A percentile compares a stretch with the other conserved stretches of the same genome.
phyloP scores from a whole-genome alignment of 768 basidiomycete species.

The Gautieria morchelliformis region DNA sequence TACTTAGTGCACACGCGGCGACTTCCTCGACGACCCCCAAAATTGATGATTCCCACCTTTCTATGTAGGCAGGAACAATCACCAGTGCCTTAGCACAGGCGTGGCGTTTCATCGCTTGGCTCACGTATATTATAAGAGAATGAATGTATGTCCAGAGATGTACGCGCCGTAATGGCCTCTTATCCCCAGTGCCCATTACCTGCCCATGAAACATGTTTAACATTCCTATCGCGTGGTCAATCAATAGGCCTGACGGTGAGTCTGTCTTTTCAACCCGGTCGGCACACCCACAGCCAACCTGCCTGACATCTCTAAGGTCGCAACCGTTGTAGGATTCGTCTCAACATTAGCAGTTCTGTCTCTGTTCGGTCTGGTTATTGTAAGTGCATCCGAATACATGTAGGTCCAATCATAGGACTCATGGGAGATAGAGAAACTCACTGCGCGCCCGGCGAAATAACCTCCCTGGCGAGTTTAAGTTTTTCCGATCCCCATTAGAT shows the following conservation, averaged over 20 bases:
- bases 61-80: too few relatives aligned
- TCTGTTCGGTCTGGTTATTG: conserved; percentile 24
- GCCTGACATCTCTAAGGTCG: conserved; percentile 18
- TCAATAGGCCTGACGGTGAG: conserved; percentile 28
- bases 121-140: too few relatives aligned
- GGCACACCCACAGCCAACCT: not conserved
- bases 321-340: conserved; percentile 26
- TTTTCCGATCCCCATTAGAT: conserved; percentile 30
- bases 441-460: conserved; percentile 17
- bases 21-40: too few relatives aligned
- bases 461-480: conserved; percentile 13
- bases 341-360: conserved; percentile 25
- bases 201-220: not conserved
- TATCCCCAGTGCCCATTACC: not conserved
- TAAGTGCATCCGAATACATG: conserved; percentile 10
- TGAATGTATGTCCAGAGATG: too few relatives aligned
- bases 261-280: not conserved
- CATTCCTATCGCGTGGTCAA: conserved; percentile 24
- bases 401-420: not conserved
- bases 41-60: too few relatives aligned
- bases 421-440: conserved; percentile 18
- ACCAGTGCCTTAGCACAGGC: too few relatives aligned
- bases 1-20: too few relatives aligned
- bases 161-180: not conserved
- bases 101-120: too few relatives aligned